phyloP scores from a whole-genome alignment of 352 stramenopile species.

The Pythium myriotylum region DNA sequence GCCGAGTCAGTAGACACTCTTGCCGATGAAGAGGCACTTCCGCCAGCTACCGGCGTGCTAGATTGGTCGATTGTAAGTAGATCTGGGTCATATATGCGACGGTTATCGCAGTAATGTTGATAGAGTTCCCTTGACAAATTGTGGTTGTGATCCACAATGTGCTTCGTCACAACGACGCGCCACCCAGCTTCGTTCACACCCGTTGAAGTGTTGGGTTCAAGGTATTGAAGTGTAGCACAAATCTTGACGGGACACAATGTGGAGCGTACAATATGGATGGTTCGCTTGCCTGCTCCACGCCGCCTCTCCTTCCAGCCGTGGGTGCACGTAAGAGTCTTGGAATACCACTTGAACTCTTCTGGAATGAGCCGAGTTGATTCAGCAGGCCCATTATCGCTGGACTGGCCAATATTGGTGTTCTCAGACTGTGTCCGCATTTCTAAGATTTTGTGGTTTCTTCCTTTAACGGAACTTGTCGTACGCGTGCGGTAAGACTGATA shows the following conservation, averaged over 20 bases:
- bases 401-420: background rate
- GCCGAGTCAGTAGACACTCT: background rate
- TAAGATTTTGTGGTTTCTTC: slow-evolving; percentile 71
- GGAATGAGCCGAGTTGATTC: slow-evolving; percentile 47
- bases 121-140: slow-evolving; percentile 76
- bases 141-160: slow-evolving; percentile 80
- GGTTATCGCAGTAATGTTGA: slow-evolving; percentile 78
- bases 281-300: slow-evolving; percentile 65
- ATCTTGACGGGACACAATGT: slow-evolving; percentile 78
- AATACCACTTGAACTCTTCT: slow-evolving; percentile 78
- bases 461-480: slow-evolving; percentile 71
- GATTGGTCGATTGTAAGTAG: slow-evolving; percentile 60
- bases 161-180: slow-evolving; percentile 77
- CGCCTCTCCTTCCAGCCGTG: slow-evolving; percentile 84
- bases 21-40: background rate
- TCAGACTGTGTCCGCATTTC: slow-evolving; percentile 32
- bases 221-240: slow-evolving; percentile 73
- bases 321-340: slow-evolving; percentile 78
- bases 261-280: slow-evolving; percentile 61
- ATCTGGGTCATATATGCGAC: slow-evolving; percentile 75
- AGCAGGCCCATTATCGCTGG: background rate
- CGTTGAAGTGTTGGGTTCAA: background rate
- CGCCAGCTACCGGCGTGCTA: background rate
- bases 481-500: slow-evolving; percentile 78
- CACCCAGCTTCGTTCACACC: slow-evolving; percentile 29